A percentile compares a stretch with the other conserved stretches of the same genome.
These are phyloP conservation scores for Corniculantispora saksenae DNA, from an alignment of 2,329 filamentous ascomycete species.

Conservation along the genomic window DNA sequence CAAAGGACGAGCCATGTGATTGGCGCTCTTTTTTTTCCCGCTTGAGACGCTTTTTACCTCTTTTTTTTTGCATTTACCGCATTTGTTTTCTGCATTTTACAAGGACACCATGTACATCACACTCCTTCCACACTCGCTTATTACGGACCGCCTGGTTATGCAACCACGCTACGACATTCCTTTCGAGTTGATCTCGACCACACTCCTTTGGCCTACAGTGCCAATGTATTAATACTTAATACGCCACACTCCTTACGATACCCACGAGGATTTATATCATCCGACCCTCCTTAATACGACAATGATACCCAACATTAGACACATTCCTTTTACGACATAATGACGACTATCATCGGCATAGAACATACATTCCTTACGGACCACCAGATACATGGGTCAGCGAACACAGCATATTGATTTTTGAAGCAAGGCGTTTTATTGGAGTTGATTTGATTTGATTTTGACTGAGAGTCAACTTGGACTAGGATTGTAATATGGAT, in stretches of 20 bases:
- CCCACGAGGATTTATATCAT: constrained; percentile 6
- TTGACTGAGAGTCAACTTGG: constrained; percentile 11
- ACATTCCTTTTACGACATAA: constrained; percentile 42
- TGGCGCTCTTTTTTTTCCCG: constrained; percentile 30
- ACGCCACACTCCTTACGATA: constrained; percentile 33
- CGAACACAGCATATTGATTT: constrained; percentile 17
- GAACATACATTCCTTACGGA: constrained; percentile 50
- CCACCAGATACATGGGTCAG: constrained; percentile 29
- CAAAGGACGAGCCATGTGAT: constrained; percentile 36
- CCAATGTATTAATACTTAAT: constrained; percentile 33
- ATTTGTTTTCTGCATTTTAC: constrained; percentile 25
- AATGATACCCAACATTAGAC: constrained; percentile 36
- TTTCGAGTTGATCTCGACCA: constrained; percentile 34
- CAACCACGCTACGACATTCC: constrained; percentile 24
- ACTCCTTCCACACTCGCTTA: constrained; percentile 40
- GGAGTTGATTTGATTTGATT: constrained; percentile 10
- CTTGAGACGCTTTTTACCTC: constrained; percentile 6
- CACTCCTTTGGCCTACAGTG: constrained; percentile 28
- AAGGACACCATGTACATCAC: constrained; percentile 39
- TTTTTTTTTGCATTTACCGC: constrained; percentile 22
- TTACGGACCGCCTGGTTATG: constrained; percentile 20
- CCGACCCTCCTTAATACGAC: constrained; percentile 21
- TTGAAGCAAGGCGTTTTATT: constrained; percentile 17
- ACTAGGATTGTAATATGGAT: constrained; percentile 13
- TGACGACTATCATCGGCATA: constrained; percentile 39